Evolutionary conservation across 495 filamentous ascomycete species (phyloP).

Genomic region (Penicillium subrubescens): DNA sequence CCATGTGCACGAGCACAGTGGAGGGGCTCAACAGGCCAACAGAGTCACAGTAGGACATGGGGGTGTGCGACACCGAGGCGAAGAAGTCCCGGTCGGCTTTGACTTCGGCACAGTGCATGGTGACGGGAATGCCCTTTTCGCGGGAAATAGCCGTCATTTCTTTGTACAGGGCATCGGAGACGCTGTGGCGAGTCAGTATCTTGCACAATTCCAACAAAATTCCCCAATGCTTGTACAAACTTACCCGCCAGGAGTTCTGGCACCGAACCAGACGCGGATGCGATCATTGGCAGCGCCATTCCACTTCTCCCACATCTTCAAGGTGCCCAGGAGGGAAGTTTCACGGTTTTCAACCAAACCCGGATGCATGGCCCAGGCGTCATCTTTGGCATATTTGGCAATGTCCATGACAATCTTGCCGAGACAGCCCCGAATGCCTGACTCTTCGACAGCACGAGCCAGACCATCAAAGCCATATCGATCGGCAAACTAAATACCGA

Average conservation of each 20-base stretch:
- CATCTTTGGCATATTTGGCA: conserved; percentile 44
- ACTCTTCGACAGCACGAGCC: conserved; percentile 47
- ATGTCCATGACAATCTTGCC: conserved; percentile 46
- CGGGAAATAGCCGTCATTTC: conserved; percentile 47
- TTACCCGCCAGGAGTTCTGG: conserved; percentile 51
- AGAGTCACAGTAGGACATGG: conserved; percentile 46
- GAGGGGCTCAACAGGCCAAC: conserved; percentile 42
- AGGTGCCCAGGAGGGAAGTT: conserved; percentile 43
- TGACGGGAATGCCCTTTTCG: conserved; percentile 45
- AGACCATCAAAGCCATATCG: conserved; percentile 51
- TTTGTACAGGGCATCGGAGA: conserved; percentile 46
- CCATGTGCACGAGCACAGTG: conserved; percentile 50
- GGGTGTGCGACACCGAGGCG: conserved; percentile 40
- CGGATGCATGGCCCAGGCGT: conserved; percentile 53
- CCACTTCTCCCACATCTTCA: conserved; percentile 52
- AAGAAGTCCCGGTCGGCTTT: conserved; percentile 45
- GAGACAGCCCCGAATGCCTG: conserved; percentile 51
- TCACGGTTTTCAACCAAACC: conserved; percentile 48
- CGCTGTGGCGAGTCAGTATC: conserved; percentile 28
- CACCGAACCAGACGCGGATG: conserved; percentile 55
- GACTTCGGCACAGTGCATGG: conserved; percentile 47
- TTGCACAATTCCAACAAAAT: background rate
- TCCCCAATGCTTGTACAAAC: background rate
- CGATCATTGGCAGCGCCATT: conserved; percentile 48
- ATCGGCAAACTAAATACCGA: conserved; percentile 42